These are phyloP conservation scores for Sordariomycetes sp. DNA, from an alignment of 2,329 filamentous ascomycete genomes.

Conservation along the genomic window DNA sequence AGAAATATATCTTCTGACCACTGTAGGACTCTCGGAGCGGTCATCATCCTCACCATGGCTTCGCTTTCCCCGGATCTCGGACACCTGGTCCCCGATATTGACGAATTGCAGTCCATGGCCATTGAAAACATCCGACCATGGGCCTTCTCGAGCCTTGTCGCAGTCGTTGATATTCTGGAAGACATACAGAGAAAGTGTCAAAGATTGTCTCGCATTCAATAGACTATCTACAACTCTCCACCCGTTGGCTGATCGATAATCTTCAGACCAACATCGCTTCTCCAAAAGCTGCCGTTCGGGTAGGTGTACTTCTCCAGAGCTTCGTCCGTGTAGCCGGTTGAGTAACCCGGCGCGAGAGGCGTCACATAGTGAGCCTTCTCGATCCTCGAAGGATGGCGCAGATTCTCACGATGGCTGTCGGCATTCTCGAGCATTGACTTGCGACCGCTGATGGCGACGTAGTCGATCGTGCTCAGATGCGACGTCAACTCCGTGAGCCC, in stretches of 20 bases:
- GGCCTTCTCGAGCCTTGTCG: conserved; percentile 16
- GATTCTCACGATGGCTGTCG: conserved; percentile 16
- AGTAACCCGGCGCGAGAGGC: conserved; percentile 15
- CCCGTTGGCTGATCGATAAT: conserved; percentile 20
- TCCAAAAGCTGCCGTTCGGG: conserved; percentile 19
- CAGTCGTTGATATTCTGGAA: conserved; percentile 16
- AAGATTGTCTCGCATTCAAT: conserved; percentile 10
- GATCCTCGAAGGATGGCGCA: conserved; percentile 14
- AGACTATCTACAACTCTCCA: conserved; percentile 12
- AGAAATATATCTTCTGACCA: not conserved
- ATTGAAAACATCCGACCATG: conserved; percentile 16
- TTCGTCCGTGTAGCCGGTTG: conserved; percentile 18
- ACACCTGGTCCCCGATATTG: conserved; percentile 19
- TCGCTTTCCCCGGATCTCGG: conserved; percentile 14
- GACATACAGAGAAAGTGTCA: conserved; percentile 17
- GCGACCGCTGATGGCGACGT: conserved; percentile 12
- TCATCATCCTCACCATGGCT: conserved; percentile 20
- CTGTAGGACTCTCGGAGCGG: conserved; percentile 17
- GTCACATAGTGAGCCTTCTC: conserved; percentile 16
- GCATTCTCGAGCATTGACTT: conserved; percentile 15
- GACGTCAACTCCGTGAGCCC: conserved; percentile 90
- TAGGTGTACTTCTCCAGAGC: conserved; percentile 18
- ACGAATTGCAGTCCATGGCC: conserved; percentile 15
- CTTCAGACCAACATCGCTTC: conserved; percentile 15
- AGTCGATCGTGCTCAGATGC: conserved; percentile 45